Base-by-base conservation (phyloP, 129 eudicot genomes). In the Scalesia atractyloides region DNA sequence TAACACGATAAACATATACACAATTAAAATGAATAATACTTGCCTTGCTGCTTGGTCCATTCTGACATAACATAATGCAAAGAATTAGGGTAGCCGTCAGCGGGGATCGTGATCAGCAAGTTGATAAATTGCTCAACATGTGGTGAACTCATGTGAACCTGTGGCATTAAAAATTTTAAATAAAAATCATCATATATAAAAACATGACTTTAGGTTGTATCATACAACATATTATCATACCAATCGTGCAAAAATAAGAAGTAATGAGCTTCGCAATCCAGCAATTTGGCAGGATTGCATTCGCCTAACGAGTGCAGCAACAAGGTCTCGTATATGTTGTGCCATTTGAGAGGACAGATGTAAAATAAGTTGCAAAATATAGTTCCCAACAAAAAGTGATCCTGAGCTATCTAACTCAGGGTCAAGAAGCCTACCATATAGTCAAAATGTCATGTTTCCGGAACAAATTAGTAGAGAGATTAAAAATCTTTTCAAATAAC, bases 371-470 rank as follows among this genome's bases (percentile, higher is more conserved):
- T 94, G 99, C 69, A 94, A 81, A 24, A 94, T 82, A 82, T 81
- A 94, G 76, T 84, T 94, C 54, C 97, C 99, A 75, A 90, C 99
- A 84, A 94, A 94, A 71, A 90, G 92, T 46, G 99, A 88, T 53
- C 91, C 99, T 9, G 99, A 94, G 82, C 99, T 94, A 71, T 90
- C 99, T 80, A 94, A 50, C 48, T 86, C 89, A 48, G 99, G 99
- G 69, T 94, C 91, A 30, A 94, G 85, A 73, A 94, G 97, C 86
- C 99, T 94, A 87, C 80, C 72, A 48, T 43, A 65, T 13, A 73
- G 51, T 72, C 34, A 64, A 62, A 49, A 30, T 22, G 51, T 18
- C 15, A 53, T 24, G 56, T 39, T 49, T 51, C 34, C 49, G 5
- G 9, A 61, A 70, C 66, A 78, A 64, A 30, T 20, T 30, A 70